Evolutionary conservation across 129 eudicot genomes (phyloP).

Genomic region (Flaveria sonorensis): DNA sequence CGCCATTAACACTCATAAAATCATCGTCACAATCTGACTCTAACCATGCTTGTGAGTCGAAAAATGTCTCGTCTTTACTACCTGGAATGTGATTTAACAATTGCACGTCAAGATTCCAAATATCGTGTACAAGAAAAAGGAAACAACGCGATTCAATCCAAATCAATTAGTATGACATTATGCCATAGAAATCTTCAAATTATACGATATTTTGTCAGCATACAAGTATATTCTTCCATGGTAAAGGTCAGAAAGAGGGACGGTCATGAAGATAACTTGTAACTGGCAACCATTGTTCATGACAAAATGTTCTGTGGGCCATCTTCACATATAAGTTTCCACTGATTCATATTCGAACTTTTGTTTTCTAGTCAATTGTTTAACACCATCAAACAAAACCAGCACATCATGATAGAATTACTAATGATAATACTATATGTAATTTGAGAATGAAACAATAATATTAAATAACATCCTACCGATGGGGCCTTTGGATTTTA

Average conservation of each 20-base stretch:
- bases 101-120: conserved; percentile 19
- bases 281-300: conserved; percentile 26
- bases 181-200: background rate
- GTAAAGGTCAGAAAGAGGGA: conserved; percentile 14
- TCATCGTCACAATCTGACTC: conserved; percentile 78
- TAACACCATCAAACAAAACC: conserved; percentile 22
- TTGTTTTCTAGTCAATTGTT: conserved; percentile 30
- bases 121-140: background rate
- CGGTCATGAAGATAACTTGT: conserved; percentile 18
- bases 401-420: conserved; percentile 21
- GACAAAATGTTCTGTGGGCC: conserved; percentile 35
- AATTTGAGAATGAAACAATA: conserved; percentile 17
- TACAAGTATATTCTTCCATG: conserved; percentile 23
- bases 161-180: background rate
- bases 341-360: conserved; percentile 15
- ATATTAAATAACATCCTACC: conserved; percentile 15
- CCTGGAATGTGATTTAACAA: conserved; percentile 38
- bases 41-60: conserved; percentile 75
- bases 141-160: background rate
- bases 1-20: conserved; percentile 71
- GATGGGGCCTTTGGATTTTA: background rate
- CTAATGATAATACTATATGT: background rate
- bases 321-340: conserved; percentile 36
- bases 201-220: background rate
- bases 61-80: conserved; percentile 71